These are phyloP conservation scores for Lepidium campestre DNA, from an alignment of 441 rosid species.

Conservation along the genomic window DNA sequence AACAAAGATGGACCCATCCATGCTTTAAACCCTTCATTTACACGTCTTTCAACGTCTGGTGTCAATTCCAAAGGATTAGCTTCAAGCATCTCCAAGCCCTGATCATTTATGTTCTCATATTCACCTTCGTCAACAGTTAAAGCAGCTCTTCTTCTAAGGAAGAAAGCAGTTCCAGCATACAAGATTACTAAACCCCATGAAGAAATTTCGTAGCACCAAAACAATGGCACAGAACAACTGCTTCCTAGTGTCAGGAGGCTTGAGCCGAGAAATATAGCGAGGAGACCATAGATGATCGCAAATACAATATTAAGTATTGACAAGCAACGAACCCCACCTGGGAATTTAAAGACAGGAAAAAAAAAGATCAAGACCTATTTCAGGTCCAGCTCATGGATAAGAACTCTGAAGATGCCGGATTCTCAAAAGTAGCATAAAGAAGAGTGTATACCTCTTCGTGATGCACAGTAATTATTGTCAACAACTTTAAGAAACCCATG, in stretches of 20 bases:
- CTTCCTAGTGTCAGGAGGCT: conserved; percentile 83
- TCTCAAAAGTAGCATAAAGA: conserved; percentile 2
- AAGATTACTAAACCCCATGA: conserved; percentile 74
- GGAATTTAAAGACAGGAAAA: conserved; percentile 15
- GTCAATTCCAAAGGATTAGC: conserved; percentile 61
- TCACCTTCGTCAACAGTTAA: conserved; percentile 63
- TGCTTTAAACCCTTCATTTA: conserved; percentile 72
- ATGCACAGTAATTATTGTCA: conserved; percentile 85
- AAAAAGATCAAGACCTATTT: conserved; percentile 6
- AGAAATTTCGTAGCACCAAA: conserved; percentile 90
- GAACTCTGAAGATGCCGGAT: background rate
- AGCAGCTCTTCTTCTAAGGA: conserved; percentile 67
- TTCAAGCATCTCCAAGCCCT: conserved; percentile 84
- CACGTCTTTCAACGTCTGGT: conserved; percentile 75
- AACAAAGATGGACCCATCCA: conserved; percentile 84
- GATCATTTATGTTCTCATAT: conserved; percentile 43
- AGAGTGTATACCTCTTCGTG: conserved; percentile 57
- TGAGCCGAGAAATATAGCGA: conserved; percentile 80
- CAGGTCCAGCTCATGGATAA: background rate
- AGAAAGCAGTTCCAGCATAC: conserved; percentile 65
- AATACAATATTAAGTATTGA: conserved; percentile 64
- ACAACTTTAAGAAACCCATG: conserved; percentile 78
- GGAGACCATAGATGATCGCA: conserved; percentile 65
- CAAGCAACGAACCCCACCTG: conserved; percentile 85
- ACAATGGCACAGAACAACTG: conserved; percentile 74